Evolutionary conservation across 257 asterid species (phyloP).

Genomic region (Mentha longifolia): DNA sequence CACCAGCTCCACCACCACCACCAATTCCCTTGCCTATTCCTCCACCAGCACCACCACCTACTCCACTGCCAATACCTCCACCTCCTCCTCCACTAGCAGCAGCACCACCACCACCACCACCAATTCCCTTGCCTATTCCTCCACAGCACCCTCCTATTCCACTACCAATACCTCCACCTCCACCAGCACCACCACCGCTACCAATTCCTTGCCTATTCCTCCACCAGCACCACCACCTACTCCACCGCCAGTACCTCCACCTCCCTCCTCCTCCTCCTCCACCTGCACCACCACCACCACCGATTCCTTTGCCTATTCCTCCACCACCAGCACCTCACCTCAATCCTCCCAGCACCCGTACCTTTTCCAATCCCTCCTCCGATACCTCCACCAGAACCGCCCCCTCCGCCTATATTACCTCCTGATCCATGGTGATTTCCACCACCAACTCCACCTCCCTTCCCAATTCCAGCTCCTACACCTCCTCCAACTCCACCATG

Average conservation of each 20-base stretch:
- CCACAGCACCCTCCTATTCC: conserved; percentile 19
- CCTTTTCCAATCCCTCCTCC: too few relatives aligned
- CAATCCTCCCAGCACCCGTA: too few relatives aligned
- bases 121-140: conserved; percentile 32
- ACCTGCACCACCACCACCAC: too few relatives aligned
- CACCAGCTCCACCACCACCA: too few relatives aligned
- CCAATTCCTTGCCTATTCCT: conserved; percentile 14
- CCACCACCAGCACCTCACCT: too few relatives aligned
- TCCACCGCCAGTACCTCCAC: too few relatives aligned
- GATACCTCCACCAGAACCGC: too few relatives aligned
- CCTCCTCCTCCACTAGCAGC: conserved; percentile 26
- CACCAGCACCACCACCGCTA: conserved; percentile 21
- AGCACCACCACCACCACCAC: conserved; percentile 9
- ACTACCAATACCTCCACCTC: not conserved
- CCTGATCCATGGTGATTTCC: not conserved
- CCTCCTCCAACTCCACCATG: conserved; percentile 35
- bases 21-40: too few relatives aligned
- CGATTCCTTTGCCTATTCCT: too few relatives aligned
- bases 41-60: too few relatives aligned
- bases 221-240: too few relatives aligned
- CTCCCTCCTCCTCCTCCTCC: too few relatives aligned
- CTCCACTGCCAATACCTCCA: conserved; percentile 15
- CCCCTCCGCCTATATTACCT: conserved; percentile 8
- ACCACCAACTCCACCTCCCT: conserved; percentile 25
- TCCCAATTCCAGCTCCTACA: not conserved